phyloP scores from a whole-genome alignment of 768 basidiomycete genomes.

The Tulasnella sp. region DNA sequence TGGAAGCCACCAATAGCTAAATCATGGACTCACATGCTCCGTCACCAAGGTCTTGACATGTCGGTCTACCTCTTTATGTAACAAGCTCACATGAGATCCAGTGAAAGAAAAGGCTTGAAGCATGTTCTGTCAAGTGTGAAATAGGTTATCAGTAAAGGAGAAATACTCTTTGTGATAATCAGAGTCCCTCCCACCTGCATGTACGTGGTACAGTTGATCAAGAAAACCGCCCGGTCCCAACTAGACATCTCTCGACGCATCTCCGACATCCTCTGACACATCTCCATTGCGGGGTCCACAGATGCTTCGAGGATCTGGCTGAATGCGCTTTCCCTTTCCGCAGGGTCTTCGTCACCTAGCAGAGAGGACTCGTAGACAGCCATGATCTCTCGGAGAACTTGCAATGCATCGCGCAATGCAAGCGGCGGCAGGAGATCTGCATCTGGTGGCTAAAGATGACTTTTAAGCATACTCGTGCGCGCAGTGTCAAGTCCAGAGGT shows the following conservation, averaged over 20 bases:
- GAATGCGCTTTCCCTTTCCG: conserved; percentile 37
- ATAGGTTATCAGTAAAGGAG: background rate
- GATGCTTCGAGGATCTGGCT: conserved; percentile 69
- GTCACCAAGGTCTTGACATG: conserved; percentile 55
- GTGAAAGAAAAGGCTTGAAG: conserved; percentile 63
- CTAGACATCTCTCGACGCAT: conserved; percentile 41
- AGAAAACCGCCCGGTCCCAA: conserved; percentile 78
- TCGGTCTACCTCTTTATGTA: conserved; percentile 51
- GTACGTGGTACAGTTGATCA: conserved; percentile 78
- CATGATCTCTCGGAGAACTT: conserved; percentile 82
- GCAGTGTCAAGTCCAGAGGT: background rate
- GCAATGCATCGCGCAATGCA: conserved; percentile 67
- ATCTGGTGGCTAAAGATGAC: conserved; percentile 27
- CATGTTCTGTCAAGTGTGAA: conserved; percentile 36
- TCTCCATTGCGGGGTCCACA: conserved; percentile 71
- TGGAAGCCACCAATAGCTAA: background rate
- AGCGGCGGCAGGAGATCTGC: conserved; percentile 69
- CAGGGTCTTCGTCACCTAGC: conserved; percentile 42
- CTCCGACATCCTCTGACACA: conserved; percentile 57
- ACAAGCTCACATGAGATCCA: conserved; percentile 39
- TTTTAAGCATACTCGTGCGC: background rate
- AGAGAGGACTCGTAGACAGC: conserved; percentile 79
- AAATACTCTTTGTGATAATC: too few relatives aligned
- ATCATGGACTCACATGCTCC: conserved; percentile 57
- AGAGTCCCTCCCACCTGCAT: conserved; percentile 48